These are phyloP conservation scores for Amanita pallidorosea DNA, from an alignment of 768 basidiomycete genomes.

Conservation along the genomic window DNA sequence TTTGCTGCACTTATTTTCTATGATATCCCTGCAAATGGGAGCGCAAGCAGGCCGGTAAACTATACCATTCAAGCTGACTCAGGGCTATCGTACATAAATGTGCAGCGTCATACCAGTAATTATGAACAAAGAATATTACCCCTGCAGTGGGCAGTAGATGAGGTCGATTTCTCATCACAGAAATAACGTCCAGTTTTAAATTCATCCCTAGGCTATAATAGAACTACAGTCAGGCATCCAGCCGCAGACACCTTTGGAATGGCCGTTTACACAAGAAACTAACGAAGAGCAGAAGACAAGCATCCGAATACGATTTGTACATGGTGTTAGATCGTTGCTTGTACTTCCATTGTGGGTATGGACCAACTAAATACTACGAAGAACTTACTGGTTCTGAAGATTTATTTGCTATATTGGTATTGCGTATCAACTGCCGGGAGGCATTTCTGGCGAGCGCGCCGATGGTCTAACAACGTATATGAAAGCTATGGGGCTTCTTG, in stretches of 20 bases:
- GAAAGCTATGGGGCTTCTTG: conserved; percentile 71
- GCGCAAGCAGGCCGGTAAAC: conserved; percentile 30
- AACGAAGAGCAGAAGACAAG: conserved; percentile 48
- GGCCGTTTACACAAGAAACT: conserved; percentile 62
- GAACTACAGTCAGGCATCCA: conserved; percentile 49
- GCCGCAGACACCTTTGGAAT: conserved; percentile 51
- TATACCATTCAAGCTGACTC: conserved; percentile 66
- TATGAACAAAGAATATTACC: conserved; percentile 60
- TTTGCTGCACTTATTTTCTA: conserved; percentile 59
- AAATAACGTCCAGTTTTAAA: neutral
- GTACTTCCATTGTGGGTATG: conserved; percentile 53
- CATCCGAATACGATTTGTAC: conserved; percentile 51
- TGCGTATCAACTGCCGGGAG: conserved; percentile 68
- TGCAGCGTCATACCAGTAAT: conserved; percentile 53
- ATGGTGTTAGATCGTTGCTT: conserved; percentile 49
- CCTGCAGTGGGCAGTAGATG: conserved; percentile 69
- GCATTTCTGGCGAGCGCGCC: conserved; percentile 57
- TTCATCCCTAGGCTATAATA: conserved; percentile 48
- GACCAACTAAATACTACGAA: neutral
- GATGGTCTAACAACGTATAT: conserved; percentile 57
- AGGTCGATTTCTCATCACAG: conserved; percentile 24
- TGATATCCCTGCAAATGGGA: conserved; percentile 33
- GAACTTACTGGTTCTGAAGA: conserved; percentile 19
- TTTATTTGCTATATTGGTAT: conserved; percentile 68
- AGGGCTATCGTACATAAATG: conserved; percentile 56